Evolutionary conservation across 768 basidiomycete genomes (phyloP).

Genomic region (Russula emetica): DNA sequence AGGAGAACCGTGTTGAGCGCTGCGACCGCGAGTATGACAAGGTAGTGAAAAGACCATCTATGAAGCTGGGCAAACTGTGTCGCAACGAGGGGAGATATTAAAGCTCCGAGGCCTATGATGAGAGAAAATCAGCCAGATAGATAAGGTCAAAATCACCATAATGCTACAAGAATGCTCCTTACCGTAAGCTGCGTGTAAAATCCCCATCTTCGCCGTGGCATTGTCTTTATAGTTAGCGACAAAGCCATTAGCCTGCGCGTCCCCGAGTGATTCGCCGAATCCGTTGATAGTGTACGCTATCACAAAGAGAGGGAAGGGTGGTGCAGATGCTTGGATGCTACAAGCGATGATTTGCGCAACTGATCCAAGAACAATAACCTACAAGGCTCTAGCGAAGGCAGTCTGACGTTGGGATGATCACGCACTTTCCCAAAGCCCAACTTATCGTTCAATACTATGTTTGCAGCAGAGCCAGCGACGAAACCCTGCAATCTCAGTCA

Average conservation of each 20-base stretch:
- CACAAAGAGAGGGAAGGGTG: slow-evolving; percentile 62
- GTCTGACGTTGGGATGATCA: neutral
- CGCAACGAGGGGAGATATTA: slow-evolving; percentile 67
- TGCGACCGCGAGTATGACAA: slow-evolving; percentile 65
- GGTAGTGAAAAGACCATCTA: slow-evolving; percentile 76
- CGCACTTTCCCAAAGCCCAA: slow-evolving; percentile 47
- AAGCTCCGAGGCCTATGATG: slow-evolving; percentile 55
- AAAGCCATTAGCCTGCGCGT: slow-evolving; percentile 69
- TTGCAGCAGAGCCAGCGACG: slow-evolving; percentile 44
- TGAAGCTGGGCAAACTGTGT: slow-evolving; percentile 70
- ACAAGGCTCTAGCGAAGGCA: neutral
- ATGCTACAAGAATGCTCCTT: neutral
- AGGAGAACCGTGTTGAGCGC: slow-evolving; percentile 51
- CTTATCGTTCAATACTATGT: slow-evolving; percentile 44
- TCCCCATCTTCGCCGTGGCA: slow-evolving; percentile 60
- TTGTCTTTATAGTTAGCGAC: slow-evolving; percentile 57
- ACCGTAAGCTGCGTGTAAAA: slow-evolving; percentile 66
- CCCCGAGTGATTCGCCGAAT: slow-evolving; percentile 50
- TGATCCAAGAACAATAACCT: slow-evolving; percentile 47
- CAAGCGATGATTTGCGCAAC: slow-evolving; percentile 51
- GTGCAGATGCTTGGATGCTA: slow-evolving; percentile 48
- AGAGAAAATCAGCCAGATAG: neutral
- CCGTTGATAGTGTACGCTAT: slow-evolving; percentile 47
- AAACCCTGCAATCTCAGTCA: slow-evolving; percentile 41
- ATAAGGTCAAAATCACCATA: neutral